phyloP scores from a whole-genome alignment of 768 basidiomycete species.

The Auricularia sp. region DNA sequence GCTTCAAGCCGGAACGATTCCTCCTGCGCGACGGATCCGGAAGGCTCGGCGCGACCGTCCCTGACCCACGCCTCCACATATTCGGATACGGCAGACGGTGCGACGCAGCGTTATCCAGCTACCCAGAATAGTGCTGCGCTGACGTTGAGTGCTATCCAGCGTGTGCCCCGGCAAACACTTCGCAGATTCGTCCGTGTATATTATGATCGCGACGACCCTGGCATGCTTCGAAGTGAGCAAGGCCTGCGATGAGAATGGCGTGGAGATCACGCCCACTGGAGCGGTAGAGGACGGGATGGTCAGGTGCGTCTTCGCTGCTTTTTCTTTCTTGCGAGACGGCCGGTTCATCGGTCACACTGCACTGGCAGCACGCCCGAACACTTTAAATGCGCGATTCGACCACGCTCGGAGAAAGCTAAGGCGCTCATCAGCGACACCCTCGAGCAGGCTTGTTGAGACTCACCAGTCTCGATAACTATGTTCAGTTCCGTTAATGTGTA shows the following conservation, averaged over 20 bases:
- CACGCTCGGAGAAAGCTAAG: background rate
- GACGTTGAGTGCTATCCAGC: background rate
- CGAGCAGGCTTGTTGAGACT: background rate
- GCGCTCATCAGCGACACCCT: background rate
- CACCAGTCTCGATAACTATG: too few relatives aligned
- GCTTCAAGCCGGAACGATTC: conserved; percentile 29
- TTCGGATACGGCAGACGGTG: conserved; percentile 1
- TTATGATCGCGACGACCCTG: conserved; percentile 28
- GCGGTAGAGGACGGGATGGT: background rate
- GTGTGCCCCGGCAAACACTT: conserved; percentile 4
- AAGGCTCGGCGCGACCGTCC: conserved; percentile 5
- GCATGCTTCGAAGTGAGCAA: conserved; percentile 27
- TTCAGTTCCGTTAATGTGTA: too few relatives aligned
- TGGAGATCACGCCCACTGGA: background rate
- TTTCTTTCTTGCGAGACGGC: too few relatives aligned
- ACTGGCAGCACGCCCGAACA: background rate
- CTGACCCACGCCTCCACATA: background rate
- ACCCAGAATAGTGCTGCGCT: too few relatives aligned
- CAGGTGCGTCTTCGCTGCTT: background rate
- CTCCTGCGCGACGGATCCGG: conserved; percentile 8
- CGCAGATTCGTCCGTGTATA: conserved; percentile 23
- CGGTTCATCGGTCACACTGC: background rate
- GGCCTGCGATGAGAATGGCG: conserved; percentile 25
- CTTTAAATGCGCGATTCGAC: background rate
- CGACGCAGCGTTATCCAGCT: background rate